Conservation (phyloP, 1,284 basidiomycete species). For the Grifola frondosa region DNA sequence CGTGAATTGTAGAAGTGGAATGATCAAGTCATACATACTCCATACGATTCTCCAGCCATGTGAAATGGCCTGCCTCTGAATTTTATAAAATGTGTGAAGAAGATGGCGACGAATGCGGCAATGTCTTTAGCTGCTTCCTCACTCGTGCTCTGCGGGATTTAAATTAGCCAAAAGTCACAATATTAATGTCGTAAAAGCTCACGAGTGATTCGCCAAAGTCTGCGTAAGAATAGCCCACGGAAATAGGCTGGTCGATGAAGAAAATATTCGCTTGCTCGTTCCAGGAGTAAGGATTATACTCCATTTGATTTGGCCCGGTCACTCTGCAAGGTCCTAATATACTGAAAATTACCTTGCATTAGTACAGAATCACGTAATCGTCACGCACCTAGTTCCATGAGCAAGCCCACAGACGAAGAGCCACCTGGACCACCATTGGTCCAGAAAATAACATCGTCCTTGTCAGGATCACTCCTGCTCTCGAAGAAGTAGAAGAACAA, state of each 20-base stretch:
- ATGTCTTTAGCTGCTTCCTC: conserved; percentile 69
- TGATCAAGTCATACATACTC: conserved; percentile 32
- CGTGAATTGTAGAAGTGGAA: no score
- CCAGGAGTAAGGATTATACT: conserved; percentile 61
- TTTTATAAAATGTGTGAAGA: conserved; percentile 69
- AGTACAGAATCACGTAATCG: no score
- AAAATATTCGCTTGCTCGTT: conserved; percentile 67
- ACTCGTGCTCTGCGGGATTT: no score
- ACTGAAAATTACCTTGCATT: no score
- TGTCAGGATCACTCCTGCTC: conserved; percentile 41
- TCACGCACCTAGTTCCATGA: conserved; percentile 59
- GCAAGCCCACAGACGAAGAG: conserved; percentile 57
- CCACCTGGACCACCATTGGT: conserved; percentile 60
- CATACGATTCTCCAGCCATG: conserved; percentile 73
- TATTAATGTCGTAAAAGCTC: no score
- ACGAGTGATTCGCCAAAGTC: conserved; percentile 64
- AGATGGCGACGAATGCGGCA: conserved; percentile 70
- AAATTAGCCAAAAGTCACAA: no score
- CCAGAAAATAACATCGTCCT: conserved; percentile 68
- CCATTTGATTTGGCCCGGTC: conserved; percentile 39
- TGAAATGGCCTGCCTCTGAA: conserved; percentile 70
- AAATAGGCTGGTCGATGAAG: conserved; percentile 65
- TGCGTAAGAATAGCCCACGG: conserved; percentile 68
- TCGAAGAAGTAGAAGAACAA: conserved; percentile 85
- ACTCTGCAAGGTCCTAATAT: conserved; percentile 23